Percentiles rank a stretch among this genome's conserved stretches.
These are phyloP conservation scores for Ceratonia siliqua DNA, from an alignment of 306 rosid genomes.

Conservation along the genomic window DNA sequence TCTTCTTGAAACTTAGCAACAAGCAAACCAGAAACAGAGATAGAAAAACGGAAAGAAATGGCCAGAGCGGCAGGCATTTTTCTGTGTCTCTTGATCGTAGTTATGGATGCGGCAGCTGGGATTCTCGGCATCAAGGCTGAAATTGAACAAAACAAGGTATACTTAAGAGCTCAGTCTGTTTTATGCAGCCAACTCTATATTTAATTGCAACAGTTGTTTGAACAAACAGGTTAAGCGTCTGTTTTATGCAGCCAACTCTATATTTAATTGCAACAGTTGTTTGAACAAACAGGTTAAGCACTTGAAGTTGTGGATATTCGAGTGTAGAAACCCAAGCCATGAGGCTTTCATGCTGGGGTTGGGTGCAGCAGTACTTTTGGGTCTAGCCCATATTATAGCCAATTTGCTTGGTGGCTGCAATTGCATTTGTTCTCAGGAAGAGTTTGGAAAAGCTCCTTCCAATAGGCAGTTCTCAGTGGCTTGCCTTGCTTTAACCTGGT, in stretches of 20 bases:
- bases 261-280: not conserved
- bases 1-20: constrained; percentile 11
- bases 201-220: constrained; percentile 2
- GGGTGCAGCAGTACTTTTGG: constrained; percentile 70
- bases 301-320: constrained; percentile 82
- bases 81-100: constrained; percentile 69
- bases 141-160: constrained; percentile 86
- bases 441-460: constrained; percentile 60
- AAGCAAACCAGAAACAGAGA: constrained; percentile 20
- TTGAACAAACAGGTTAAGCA: constrained; percentile 67
- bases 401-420: constrained; percentile 82
- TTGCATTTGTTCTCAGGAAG: constrained; percentile 77
- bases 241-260: not conserved
- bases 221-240: constrained; percentile 70
- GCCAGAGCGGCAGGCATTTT: constrained; percentile 56
- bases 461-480: constrained; percentile 75
- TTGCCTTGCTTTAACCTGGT: constrained; percentile 89
- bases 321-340: constrained; percentile 89
- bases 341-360: constrained; percentile 81
- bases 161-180: constrained; percentile 11
- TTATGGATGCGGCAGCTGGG: constrained; percentile 75
- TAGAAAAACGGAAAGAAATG: constrained; percentile 41
- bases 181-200: not conserved
- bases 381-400: constrained; percentile 67
- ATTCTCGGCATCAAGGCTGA: constrained; percentile 91